Evolutionary conservation across 106 monocot species (phyloP).

Genomic region (Dendrobium chrysotoxum): DNA sequence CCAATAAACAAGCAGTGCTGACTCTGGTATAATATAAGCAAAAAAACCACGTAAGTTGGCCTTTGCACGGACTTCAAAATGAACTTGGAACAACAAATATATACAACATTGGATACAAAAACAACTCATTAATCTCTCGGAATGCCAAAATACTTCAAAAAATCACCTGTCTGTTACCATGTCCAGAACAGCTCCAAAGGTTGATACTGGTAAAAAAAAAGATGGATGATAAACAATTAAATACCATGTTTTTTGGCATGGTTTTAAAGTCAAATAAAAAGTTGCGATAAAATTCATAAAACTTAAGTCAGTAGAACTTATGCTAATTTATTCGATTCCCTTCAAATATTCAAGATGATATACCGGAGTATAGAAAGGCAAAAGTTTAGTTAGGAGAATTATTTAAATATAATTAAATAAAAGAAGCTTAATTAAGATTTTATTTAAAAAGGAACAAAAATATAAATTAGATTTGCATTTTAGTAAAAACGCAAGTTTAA

Average conservation of each 20-base stretch:
- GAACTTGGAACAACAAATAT: background rate
- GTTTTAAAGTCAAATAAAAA: background rate
- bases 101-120: background rate
- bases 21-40: slow-evolving; percentile 38
- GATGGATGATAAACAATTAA: background rate
- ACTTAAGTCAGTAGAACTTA: too few relatives aligned
- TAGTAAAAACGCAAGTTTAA: too few relatives aligned
- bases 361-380: too few relatives aligned
- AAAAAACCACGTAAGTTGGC: background rate
- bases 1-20: slow-evolving; percentile 86
- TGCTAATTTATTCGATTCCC: too few relatives aligned
- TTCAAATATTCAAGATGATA: too few relatives aligned
- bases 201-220: slow-evolving; percentile 58
- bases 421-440: too few relatives aligned
- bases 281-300: background rate
- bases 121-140: background rate
- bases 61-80: background rate
- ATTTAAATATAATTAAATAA: too few relatives aligned
- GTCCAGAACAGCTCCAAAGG: slow-evolving; percentile 93
- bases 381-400: too few relatives aligned
- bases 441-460: too few relatives aligned
- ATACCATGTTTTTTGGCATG: background rate
- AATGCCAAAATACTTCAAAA: slow-evolving; percentile 4
- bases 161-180: slow-evolving; percentile 93
- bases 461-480: too few relatives aligned